Percentiles rank a stretch among this genome's conserved stretches.
These are phyloP conservation scores for Russula sp. DNA, from an alignment of 768 basidiomycete species.

Conservation along the genomic window DNA sequence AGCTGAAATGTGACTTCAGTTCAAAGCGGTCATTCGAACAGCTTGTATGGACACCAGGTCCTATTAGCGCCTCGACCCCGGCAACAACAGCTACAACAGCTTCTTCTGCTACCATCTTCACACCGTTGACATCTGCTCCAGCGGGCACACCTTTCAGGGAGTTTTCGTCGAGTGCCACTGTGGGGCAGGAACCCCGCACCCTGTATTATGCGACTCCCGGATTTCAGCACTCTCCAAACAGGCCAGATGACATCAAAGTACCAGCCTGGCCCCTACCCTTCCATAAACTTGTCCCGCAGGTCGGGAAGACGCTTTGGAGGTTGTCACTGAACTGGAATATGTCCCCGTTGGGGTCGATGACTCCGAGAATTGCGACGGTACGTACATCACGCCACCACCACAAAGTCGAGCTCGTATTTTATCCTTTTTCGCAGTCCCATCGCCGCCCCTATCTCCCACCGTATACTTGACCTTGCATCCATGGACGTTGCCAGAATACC, in stretches of 20 bases:
- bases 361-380: slow-evolving; percentile 9
- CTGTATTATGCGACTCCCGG: slow-evolving; percentile 29
- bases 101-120: slow-evolving; percentile 21
- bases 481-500: slow-evolving; percentile 29
- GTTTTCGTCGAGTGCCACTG: slow-evolving; percentile 7
- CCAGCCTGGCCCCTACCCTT: slow-evolving; percentile 18
- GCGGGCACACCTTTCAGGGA: slow-evolving; percentile 17
- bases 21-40: slow-evolving; percentile 28
- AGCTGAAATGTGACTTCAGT: slow-evolving; percentile 9
- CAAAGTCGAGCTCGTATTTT: neutral
- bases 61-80: slow-evolving; percentile 5
- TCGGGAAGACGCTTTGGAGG: slow-evolving; percentile 28
- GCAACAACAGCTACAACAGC: slow-evolving; percentile 15
- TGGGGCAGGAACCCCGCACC: slow-evolving; percentile 28
- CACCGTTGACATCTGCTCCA: slow-evolving; percentile 22
- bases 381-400: neutral
- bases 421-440: slow-evolving; percentile 13
- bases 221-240: slow-evolving; percentile 29
- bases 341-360: neutral
- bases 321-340: slow-evolving; percentile 22
- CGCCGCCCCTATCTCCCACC: slow-evolving; percentile 22
- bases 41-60: slow-evolving; percentile 27
- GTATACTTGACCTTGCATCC: slow-evolving; percentile 24
- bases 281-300: slow-evolving; percentile 23
- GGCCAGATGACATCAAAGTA: slow-evolving; percentile 23